Evolutionary conservation across 176 grass and related monocot genomes (phyloP).

Genomic region (Hordeum marinum): DNA sequence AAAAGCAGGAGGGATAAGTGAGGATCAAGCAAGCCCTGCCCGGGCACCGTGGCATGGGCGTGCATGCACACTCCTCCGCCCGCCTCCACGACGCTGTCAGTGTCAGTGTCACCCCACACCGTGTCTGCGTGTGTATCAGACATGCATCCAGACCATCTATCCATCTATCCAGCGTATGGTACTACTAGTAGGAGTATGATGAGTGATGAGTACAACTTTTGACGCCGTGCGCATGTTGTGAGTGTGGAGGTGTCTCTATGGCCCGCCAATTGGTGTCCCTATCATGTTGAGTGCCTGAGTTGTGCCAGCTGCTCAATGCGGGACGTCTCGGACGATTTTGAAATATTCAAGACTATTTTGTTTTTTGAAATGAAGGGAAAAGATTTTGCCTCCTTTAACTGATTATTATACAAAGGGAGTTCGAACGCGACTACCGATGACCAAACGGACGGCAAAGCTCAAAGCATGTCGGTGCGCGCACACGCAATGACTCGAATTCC

Average conservation of each 20-base stretch:
- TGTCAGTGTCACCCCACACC: neutral
- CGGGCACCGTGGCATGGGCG: neutral
- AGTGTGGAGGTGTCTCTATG: neutral
- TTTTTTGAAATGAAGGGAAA: no score
- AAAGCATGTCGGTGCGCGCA: no score
- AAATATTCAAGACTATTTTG: neutral
- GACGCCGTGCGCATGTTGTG: neutral
- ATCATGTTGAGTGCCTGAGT: neutral
- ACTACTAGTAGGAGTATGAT: neutral
- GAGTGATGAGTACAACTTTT: neutral
- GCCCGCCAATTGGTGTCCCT: neutral
- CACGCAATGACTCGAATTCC: no score
- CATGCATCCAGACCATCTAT: no score
- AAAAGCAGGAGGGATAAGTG: constrained; percentile 31
- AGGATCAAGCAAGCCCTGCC: constrained; percentile 32
- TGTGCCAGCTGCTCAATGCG: neutral
- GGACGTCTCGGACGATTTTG: neutral
- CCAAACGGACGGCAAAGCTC: no score
- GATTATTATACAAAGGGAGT: no score
- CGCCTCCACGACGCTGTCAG: neutral
- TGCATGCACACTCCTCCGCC: neutral
- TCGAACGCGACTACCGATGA: no score
- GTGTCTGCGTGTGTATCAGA: neutral
- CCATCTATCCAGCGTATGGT: no score
- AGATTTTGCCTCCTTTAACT: no score